Evolutionary conservation across 2,329 filamentous ascomycete genomes (phyloP).

Genomic region (Hymenoscyphus linearis): DNA sequence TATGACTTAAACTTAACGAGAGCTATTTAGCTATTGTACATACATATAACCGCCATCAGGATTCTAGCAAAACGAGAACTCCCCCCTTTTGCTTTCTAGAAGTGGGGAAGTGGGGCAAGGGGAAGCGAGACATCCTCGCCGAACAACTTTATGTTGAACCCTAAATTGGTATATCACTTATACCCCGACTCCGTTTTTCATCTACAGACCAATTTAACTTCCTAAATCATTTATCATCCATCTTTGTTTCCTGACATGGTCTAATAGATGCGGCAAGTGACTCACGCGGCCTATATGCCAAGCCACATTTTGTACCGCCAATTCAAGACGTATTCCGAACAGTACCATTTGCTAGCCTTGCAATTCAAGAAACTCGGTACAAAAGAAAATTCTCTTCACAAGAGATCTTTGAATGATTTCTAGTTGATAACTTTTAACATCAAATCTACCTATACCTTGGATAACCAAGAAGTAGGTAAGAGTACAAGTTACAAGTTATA

Average conservation of each 20-base stretch:
- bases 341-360: too few species aligned
- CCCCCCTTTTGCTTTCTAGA: background rate
- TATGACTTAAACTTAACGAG: background rate
- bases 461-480: too few species aligned
- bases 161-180: too few species aligned
- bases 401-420: too few species aligned
- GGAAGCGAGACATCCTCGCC: background rate
- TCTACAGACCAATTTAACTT: background rate
- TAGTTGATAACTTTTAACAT: too few species aligned
- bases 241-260: background rate
- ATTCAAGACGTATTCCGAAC: background rate
- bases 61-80: background rate
- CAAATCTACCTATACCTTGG: too few species aligned
- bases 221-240: background rate
- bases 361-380: too few species aligned
- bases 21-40: background rate
- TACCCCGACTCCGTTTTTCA: background rate
- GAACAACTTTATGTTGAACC: background rate
- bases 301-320: background rate
- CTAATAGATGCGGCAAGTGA: background rate
- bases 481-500: too few species aligned
- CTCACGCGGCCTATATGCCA: background rate
- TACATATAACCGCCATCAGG: background rate
- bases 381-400: too few species aligned
- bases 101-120: background rate